These are phyloP conservation scores for Ophiostoma himal-ulmi DNA, from an alignment of 2,329 filamentous ascomycete genomes.

Conservation along the genomic window DNA sequence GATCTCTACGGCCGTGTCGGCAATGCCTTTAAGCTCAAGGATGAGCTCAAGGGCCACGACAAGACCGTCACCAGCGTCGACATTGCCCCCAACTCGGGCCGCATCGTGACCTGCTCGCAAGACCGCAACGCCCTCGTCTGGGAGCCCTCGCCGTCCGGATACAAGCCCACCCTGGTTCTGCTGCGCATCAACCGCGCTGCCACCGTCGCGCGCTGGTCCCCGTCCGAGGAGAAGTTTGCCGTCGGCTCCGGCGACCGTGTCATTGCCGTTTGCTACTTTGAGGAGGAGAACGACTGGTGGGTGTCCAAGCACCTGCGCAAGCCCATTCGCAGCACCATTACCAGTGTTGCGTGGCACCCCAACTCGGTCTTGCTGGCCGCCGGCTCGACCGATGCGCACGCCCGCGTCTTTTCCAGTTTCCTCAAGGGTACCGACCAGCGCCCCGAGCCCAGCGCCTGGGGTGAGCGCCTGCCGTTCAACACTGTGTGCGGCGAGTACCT, in stretches of 20 bases:
- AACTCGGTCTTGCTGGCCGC: constrained; percentile 93
- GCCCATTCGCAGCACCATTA: constrained; percentile 95
- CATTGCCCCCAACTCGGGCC: constrained; percentile 82
- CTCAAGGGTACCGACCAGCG: constrained; percentile 89
- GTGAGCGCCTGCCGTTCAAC: constrained; percentile 93
- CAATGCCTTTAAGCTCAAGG: constrained; percentile 72
- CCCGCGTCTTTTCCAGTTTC: constrained; percentile 88
- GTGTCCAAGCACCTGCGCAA: constrained; percentile 99
- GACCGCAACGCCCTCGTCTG: constrained; percentile 97
- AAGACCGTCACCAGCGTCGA: constrained; percentile 96
- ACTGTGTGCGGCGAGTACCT: constrained; percentile 95
- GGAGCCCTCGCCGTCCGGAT: constrained; percentile 87
- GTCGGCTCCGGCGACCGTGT: constrained; percentile 93
- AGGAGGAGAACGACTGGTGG: constrained; percentile 99
- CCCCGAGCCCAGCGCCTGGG: constrained; percentile 85
- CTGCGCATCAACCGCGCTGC: constrained; percentile 95
- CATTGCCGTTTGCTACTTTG: constrained; percentile 96
- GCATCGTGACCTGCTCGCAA: constrained; percentile 96
- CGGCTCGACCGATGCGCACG: constrained; percentile 95
- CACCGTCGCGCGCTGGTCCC: constrained; percentile 95
- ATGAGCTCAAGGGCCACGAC: constrained; percentile 93
- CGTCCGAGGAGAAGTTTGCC: constrained; percentile 93
- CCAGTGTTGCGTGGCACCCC: constrained; percentile 91
- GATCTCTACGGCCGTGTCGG: constrained; percentile 77
- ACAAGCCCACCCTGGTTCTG: constrained; percentile 94